Percentiles rank a stretch among this genome's conserved stretches.
phyloP scores from a whole-genome alignment of 495 filamentous ascomycete genomes.

The Neurospora tetrasperma region DNA sequence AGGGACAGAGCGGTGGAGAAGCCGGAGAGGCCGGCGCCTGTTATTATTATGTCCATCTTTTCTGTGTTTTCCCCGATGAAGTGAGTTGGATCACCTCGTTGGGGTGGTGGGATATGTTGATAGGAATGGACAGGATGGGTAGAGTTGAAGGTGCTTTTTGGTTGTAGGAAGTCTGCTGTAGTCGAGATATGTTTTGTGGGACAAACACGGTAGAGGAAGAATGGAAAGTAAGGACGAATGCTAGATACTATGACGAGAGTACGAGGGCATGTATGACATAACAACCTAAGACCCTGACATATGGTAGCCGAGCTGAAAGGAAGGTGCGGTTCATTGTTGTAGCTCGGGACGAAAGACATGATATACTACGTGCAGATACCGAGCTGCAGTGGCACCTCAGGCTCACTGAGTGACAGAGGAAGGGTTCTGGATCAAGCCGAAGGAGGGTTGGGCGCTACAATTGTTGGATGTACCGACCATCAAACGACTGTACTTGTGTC shows the following conservation, averaged over 20 bases:
- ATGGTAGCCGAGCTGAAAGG: neutral
- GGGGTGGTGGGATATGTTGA: no score
- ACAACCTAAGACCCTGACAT: neutral
- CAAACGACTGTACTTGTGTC: neutral
- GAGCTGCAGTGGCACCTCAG: neutral
- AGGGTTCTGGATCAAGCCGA: neutral
- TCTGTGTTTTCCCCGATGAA: no score
- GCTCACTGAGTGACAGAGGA: neutral
- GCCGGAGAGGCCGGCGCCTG: conserved; percentile 50
- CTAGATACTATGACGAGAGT: no score
- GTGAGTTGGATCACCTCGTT: no score
- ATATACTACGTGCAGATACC: neutral
- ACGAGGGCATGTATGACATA: no score
- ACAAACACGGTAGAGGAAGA: no score
- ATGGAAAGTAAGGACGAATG: no score
- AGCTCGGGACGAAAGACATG: neutral
- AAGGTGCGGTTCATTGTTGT: neutral
- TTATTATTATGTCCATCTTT: conserved; percentile 32
- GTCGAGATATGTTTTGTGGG: no score
- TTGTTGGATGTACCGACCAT: neutral
- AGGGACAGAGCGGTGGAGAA: conserved; percentile 47
- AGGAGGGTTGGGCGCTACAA: neutral
- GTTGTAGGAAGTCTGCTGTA: no score
- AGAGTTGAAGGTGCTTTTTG: no score
- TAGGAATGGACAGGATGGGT: no score